Evolutionary conservation across 495 filamentous ascomycete species (phyloP).

Genomic region (Neurospora africana): DNA sequence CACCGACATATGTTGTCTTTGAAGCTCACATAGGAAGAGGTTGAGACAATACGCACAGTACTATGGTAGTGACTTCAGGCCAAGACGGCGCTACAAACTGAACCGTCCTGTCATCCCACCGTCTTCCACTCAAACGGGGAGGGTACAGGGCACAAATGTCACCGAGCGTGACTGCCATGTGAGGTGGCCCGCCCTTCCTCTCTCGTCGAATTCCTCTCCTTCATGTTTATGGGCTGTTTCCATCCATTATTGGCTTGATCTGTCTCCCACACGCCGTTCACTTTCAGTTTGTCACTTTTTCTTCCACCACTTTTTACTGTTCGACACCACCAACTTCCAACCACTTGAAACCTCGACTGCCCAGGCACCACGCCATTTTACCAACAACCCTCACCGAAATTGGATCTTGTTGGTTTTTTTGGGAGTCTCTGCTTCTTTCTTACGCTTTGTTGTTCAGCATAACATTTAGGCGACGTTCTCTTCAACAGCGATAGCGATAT

Average conservation of each 20-base stretch:
- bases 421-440: neutral
- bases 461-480: neutral
- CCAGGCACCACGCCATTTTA: slow-evolving; percentile 10
- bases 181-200: neutral
- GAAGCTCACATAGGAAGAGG: neutral
- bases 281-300: neutral
- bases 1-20: neutral
- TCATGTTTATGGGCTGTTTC: neutral
- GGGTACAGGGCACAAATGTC: neutral
- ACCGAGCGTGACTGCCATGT: neutral
- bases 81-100: neutral
- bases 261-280: neutral
- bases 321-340: neutral
- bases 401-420: neutral
- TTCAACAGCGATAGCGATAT: neutral
- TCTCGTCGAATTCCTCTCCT: neutral
- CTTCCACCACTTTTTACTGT: neutral
- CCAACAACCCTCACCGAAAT: neutral
- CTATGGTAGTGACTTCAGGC: neutral
- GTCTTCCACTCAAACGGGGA: neutral
- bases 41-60: neutral
- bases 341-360: slow-evolving; percentile 1
- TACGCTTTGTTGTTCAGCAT: neutral
- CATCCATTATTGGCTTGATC: neutral
- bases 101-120: neutral